Percentiles rank a stretch among this genome's conserved stretches.
phyloP scores from a whole-genome alignment of 2,329 filamentous ascomycete species.

The Nothophoma quercina region DNA sequence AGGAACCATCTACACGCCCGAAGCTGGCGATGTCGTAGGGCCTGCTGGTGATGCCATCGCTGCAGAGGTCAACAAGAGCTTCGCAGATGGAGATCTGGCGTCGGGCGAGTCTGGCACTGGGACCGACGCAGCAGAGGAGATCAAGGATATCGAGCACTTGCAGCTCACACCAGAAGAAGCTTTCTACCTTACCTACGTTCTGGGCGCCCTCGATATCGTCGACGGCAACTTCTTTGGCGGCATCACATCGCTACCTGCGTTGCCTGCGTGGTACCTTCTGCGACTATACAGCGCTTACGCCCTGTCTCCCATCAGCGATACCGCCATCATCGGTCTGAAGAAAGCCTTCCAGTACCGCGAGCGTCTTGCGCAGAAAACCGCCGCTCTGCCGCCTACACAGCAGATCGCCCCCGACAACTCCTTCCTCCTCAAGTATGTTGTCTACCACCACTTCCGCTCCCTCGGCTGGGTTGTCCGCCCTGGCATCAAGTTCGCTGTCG shows the following conservation, averaged over 20 bases:
- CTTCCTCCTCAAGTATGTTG: constrained; percentile 86
- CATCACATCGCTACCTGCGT: constrained; percentile 46
- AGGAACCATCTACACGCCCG: constrained; percentile 29
- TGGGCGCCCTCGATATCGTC: constrained; percentile 78
- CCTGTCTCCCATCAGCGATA: constrained; percentile 61
- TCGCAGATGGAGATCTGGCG: constrained; percentile 10
- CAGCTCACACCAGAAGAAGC: constrained; percentile 90
- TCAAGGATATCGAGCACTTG: constrained; percentile 75
- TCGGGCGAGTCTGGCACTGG: constrained; percentile 17
- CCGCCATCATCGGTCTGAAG: constrained; percentile 15
- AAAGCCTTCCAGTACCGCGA: constrained; percentile 25
- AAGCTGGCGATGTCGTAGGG: constrained; percentile 21
- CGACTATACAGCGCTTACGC: constrained; percentile 72
- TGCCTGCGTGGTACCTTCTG: constrained; percentile 38
- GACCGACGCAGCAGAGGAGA: constrained; percentile 20
- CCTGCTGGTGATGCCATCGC: constrained; percentile 18
- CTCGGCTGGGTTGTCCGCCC: constrained; percentile 93
- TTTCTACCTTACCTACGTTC: constrained; percentile 84
- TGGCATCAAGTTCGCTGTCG: constrained; percentile 92
- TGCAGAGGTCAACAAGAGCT: constrained; percentile 21
- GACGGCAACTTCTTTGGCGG: constrained; percentile 55
- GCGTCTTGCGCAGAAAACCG: constrained; percentile 10
- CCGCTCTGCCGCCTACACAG: constrained; percentile 17
- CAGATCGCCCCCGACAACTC: constrained; percentile 75
- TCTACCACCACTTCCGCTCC: constrained; percentile 95